Conservation (phyloP, 495 filamentous ascomycete species). For the Neurospora sp. region DNA sequence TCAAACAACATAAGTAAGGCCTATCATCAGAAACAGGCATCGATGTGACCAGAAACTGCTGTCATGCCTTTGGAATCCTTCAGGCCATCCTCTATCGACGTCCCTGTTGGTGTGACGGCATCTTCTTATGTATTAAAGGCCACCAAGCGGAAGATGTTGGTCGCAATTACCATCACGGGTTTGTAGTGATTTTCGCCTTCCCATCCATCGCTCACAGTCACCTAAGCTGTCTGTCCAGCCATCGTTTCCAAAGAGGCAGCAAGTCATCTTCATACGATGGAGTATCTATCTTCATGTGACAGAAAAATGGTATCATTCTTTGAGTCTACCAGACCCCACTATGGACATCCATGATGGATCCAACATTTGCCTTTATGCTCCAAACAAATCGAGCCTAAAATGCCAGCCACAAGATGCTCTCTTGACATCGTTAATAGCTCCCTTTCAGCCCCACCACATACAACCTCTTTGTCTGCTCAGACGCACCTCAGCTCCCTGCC, state of each 20-base stretch:
- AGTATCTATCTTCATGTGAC: background rate
- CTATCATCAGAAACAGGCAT: too few relatives aligned
- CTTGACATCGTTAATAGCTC: constrained; percentile 5
- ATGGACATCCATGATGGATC: background rate
- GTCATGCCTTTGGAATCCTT: too few relatives aligned
- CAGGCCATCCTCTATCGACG: too few relatives aligned
- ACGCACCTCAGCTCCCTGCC: background rate
- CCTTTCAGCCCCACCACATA: background rate
- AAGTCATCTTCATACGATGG: background rate
- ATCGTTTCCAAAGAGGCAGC: background rate
- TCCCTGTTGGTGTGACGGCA: too few relatives aligned
- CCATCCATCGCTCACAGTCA: too few relatives aligned
- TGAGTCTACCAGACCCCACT: background rate
- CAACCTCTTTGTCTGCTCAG: background rate
- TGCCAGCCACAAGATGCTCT: background rate
- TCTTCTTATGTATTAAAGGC: too few relatives aligned
- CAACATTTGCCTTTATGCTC: background rate
- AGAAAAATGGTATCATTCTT: background rate
- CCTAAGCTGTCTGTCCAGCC: background rate
- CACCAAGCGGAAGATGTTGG: too few relatives aligned
- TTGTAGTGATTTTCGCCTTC: too few relatives aligned
- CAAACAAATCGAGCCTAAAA: background rate
- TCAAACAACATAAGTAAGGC: too few relatives aligned
- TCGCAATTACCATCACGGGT: too few relatives aligned
- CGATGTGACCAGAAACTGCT: too few relatives aligned